Conservation (phyloP, 164 flowering plant species). For the Paratinospora sagittata region DNA sequence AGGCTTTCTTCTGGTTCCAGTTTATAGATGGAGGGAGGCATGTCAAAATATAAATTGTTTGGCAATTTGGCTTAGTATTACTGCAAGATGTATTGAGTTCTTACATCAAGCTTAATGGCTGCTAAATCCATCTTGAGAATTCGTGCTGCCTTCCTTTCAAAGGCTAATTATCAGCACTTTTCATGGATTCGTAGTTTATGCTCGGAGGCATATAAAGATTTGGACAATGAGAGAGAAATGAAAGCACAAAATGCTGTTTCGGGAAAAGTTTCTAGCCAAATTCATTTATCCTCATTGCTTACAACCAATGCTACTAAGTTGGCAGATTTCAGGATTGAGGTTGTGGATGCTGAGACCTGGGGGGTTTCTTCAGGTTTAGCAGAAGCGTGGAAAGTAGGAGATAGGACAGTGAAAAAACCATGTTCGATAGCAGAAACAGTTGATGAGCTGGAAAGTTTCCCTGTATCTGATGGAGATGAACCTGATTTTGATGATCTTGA, state of each 20-base stretch:
- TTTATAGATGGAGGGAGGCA: no score
- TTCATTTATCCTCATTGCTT: constrained; percentile 36
- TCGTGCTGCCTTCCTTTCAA: constrained; percentile 2
- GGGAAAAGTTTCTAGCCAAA: constrained; percentile 9
- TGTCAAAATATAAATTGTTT: constrained; percentile 22
- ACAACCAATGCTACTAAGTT: constrained; percentile 9
- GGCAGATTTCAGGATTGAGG: constrained; percentile 38
- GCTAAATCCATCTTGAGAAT: constrained; percentile 18
- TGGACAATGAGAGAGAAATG: constrained; percentile 8
- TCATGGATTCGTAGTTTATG: constrained; percentile 15
- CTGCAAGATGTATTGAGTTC: no score
- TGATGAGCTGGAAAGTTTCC: constrained; percentile 16
- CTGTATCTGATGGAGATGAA: constrained; percentile 16
- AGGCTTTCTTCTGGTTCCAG: no score
- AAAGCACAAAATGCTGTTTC: constrained; percentile 5
- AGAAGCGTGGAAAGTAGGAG: constrained; percentile 35
- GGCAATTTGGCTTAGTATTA: constrained; percentile 22
- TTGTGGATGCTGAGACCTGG: constrained; percentile 71
- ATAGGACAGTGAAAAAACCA: constrained; percentile 1
- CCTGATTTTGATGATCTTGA: constrained; percentile 66
- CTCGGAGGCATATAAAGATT: constrained; percentile 18
- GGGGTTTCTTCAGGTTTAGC: constrained; percentile 53
- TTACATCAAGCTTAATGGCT: no score
- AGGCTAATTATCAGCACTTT: constrained; percentile 12
- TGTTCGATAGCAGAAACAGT: constrained; percentile 11